Base-by-base conservation (phyloP, 805 yeast genomes). In the Ogataea kodamae region DNA sequence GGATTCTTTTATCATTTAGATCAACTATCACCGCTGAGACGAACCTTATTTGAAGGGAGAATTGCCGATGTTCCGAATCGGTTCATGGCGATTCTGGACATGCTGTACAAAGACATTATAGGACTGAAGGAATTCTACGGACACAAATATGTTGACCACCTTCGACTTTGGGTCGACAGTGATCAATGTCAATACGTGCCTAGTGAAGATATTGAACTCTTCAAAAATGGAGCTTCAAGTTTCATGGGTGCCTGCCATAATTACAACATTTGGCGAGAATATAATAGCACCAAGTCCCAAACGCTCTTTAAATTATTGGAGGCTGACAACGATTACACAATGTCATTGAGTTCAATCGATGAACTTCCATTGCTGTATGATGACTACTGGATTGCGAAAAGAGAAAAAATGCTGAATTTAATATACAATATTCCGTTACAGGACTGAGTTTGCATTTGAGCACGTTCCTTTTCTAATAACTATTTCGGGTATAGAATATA, bases 221-320 rank as follows among this genome's bases (percentile, higher is more conserved):
- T 62, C 38, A 56, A 55, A 30, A 47, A 46, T 23, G 61, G 61
- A 10, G 59, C 57, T 8, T 49, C 59, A 10, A 56, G 55, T 13
- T 64, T 57, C 42, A 62, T 65, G 27, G 70, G 70, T 8, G 66
- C 66, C 20, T 65, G 70, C 46, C 70, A 64, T 42, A 67, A 64
- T 35, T 43, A 46, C 18, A 32, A 51, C 11, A 60, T 65, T 25
- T 64, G 67, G 68, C 49, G 49, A 31, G 66, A 63, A 33, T 65
- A 60, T 40, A 59, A 62, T 37, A 48, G 49, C 28, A 63, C 68
- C 1, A 49, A 54, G 30, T 30, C 42, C 6, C 53, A 56, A 3
- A 56, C 61, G 3, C 22, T 40, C 20, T 53, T 50, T 43, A 47
- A 49, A 29, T 26, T 37, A 9, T 19, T 39, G 18, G 61, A 56